Evolutionary conservation across 2,329 filamentous ascomycete species (phyloP), one percentile per base, ranked within the genome.

Genomic region (Aspergillus tanneri): DNA sequence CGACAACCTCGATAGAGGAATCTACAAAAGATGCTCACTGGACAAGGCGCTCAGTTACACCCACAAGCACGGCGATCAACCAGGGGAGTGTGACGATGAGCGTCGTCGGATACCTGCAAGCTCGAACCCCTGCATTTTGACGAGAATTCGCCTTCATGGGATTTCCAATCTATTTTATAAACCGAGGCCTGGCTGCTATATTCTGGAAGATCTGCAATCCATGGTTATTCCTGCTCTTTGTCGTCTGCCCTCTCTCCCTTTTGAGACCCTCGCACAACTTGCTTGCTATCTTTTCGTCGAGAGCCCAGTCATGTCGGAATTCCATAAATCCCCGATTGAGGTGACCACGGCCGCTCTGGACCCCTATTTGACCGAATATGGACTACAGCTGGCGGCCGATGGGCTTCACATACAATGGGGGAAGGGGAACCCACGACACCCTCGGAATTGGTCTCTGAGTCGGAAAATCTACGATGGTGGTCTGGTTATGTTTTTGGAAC

Each of bases 321-420:
- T 42, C 11, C 21, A 30, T 24, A 51, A 51, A 48, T 50, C 46
- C 41, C 52, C 46, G 22, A 25, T 42, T 39, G 55, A 53, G 40
- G 42, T 42, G 37, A 53, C 53, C 34, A 56, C 54, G 36, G 53
- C 49, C 24, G 36, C 44, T 35, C 49, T 58, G n/a, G 49, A 52
- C 23, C 37, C 49, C 8, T 50, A 60, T 36, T 47, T 67, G 25
- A 52, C 49, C 37, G 49, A 62, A 16, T 55, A 61, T 38, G 48
- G 52, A 21, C 62, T 68, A 24, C 62, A 64, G 45, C 24, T 66
- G 12, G 63, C 65, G 22, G 44, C 60, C 0, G 64, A 68, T 50
- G 63, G 61, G 1, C 52, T 54, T 39, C 63, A 60, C 43, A 59
- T 68, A 30, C 62, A 64, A 48, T 68, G 65, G 65, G 49, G 52